Evolutionary conservation across 495 filamentous ascomycete species (phyloP).

Genomic region (Daldinia bambusicola): DNA sequence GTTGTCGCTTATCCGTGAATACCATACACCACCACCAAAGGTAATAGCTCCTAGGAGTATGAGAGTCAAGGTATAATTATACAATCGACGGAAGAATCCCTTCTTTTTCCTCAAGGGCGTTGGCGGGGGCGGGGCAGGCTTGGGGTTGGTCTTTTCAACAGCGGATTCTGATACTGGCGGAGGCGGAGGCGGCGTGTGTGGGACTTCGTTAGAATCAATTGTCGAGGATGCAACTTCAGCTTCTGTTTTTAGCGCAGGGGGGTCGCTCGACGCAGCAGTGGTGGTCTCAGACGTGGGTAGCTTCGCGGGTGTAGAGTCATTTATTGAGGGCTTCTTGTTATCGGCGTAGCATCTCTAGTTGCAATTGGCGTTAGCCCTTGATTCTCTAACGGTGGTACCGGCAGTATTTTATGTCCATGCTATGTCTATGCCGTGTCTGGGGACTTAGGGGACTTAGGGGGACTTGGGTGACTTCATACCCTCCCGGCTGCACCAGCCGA

Average conservation of each 20-base stretch:
- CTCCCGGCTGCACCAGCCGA: constrained; percentile 43
- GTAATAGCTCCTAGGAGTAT: constrained; percentile 76
- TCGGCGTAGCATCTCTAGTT: constrained; percentile 68
- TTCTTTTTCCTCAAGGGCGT: constrained; percentile 69
- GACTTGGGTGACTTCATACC: constrained; percentile 46
- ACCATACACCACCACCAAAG: constrained; percentile 89
- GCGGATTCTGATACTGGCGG: constrained; percentile 44
- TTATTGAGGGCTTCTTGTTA: constrained; percentile 61
- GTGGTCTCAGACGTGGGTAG: constrained; percentile 68
- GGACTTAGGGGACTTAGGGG: too few relatives aligned
- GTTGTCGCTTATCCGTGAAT: constrained; percentile 92
- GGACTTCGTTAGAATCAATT: constrained; percentile 69
- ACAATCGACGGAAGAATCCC: constrained; percentile 75
- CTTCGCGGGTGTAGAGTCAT: constrained; percentile 61
- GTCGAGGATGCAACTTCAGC: constrained; percentile 58
- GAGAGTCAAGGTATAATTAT: constrained; percentile 74
- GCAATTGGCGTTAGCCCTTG: constrained; percentile 30
- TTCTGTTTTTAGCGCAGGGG: constrained; percentile 56
- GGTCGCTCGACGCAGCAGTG: constrained; percentile 60
- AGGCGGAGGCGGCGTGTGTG: constrained; percentile 67
- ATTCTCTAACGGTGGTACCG: not conserved
- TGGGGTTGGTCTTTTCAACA: constrained; percentile 11
- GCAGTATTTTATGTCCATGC: not conserved
- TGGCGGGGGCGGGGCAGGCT: constrained; percentile 55
- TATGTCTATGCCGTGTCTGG: not conserved